A percentile compares a stretch with the other conserved stretches of the same genome.
These are phyloP conservation scores for Fusarium multiceps DNA, from an alignment of 2,329 filamentous ascomycete species.

Conservation along the genomic window DNA sequence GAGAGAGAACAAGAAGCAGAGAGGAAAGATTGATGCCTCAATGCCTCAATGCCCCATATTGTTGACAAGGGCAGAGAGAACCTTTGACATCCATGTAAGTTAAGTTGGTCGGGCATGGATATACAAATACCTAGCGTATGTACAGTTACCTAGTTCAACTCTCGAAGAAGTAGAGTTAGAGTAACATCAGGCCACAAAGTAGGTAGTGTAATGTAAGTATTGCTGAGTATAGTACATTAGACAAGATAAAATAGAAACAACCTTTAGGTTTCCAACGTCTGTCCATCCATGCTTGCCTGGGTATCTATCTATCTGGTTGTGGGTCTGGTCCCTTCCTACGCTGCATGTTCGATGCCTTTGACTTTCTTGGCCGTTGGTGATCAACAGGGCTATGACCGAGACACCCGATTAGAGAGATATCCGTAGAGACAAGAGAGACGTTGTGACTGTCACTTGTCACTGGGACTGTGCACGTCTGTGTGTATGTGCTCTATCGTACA, in stretches of 20 bases:
- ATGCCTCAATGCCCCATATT: constrained; percentile 30
- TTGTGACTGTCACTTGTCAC: constrained; percentile 11
- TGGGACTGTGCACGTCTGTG: constrained; percentile 16
- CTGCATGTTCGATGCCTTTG: background rate
- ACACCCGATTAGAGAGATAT: constrained; percentile 25
- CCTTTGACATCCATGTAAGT: constrained; percentile 36
- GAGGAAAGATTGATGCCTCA: constrained; percentile 23
- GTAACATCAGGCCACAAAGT: constrained; percentile 8
- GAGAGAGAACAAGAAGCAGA: constrained; percentile 20
- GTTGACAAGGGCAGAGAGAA: constrained; percentile 36
- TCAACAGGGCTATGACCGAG: constrained; percentile 31
- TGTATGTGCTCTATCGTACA: constrained; percentile 23
- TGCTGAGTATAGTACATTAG: background rate
- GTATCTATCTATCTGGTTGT: constrained; percentile 9
- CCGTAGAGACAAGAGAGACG: background rate
- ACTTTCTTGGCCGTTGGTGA: constrained; percentile 28
- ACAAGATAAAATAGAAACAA: constrained; percentile 15
- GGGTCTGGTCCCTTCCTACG: constrained; percentile 12
- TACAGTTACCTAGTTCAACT: constrained; percentile 5
- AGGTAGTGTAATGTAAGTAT: background rate
- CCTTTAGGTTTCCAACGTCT: constrained; percentile 17
- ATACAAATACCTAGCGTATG: constrained; percentile 21
- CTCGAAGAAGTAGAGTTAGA: constrained; percentile 21
- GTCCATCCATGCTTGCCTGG: background rate
- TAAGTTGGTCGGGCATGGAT: constrained; percentile 31